Percentiles rank a stretch among this genome's conserved stretches.
Conservation (phyloP, 305 asterid genomes). For the Withania somnifera region DNA sequence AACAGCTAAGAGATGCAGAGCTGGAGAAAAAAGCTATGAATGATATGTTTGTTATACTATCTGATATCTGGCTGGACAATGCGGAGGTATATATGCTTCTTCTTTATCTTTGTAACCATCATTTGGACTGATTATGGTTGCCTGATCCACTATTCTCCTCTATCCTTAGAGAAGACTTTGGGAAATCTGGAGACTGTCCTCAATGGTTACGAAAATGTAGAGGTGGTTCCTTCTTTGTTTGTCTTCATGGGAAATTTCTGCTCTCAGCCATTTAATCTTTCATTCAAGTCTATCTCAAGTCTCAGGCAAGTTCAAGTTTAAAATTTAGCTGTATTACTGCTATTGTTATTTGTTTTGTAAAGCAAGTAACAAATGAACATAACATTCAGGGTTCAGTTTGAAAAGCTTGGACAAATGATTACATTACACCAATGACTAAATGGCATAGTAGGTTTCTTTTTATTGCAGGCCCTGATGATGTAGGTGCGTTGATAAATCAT, state of each 20-base stretch:
- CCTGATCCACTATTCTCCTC: conserved; percentile 38
- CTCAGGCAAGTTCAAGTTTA: conserved; percentile 44
- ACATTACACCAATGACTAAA: conserved; percentile 64
- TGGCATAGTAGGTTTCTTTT: conserved; percentile 69
- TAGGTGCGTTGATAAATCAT: conserved; percentile 43
- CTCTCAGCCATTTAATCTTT: conserved; percentile 80
- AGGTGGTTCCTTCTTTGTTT: conserved; percentile 80
- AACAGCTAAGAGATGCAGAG: conserved; percentile 69
- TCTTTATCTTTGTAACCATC: not conserved
- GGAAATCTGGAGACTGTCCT: conserved; percentile 69
- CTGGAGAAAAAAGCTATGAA: conserved; percentile 71
- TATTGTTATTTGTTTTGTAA: conserved; percentile 5
- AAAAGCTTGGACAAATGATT: conserved; percentile 74
- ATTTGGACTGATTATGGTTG: not conserved
- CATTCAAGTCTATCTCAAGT: conserved; percentile 66
- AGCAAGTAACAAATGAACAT: conserved; percentile 4
- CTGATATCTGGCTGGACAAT: conserved; percentile 81
- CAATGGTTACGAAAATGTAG: conserved; percentile 64
- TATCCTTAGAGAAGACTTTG: conserved; percentile 71
- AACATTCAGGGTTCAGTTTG: conserved; percentile 61
- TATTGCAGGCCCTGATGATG: conserved; percentile 94
- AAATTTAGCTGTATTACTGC: conserved; percentile 6
- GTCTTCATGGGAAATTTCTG: conserved; percentile 97
- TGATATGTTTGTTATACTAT: conserved; percentile 91
- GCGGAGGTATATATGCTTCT: conserved; percentile 46